Conservation (phyloP, 169 alveolate species). For the Plasmodium chabaudi region DNA sequence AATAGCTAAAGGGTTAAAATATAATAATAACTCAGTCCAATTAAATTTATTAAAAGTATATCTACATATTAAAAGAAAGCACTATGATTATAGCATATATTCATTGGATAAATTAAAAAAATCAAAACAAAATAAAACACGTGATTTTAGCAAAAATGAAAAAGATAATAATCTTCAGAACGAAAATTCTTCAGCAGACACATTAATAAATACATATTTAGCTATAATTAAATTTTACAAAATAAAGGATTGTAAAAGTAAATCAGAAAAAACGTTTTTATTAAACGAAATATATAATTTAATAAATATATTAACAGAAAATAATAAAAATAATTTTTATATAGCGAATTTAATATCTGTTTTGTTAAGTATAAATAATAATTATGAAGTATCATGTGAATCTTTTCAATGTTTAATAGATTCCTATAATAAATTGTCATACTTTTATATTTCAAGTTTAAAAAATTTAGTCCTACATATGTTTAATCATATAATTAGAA, state of each 20-base stretch:
- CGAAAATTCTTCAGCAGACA: background rate
- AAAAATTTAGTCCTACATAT: conserved; percentile 36
- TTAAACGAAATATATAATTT: conserved; percentile 35
- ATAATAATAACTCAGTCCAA: conserved; percentile 23
- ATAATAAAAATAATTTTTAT: conserved; percentile 41
- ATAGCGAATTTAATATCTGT: conserved; percentile 34
- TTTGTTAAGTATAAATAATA: conserved; percentile 41
- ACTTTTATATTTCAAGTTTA: conserved; percentile 14
- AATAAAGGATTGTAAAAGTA: conserved; percentile 35
- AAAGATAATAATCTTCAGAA: too few species aligned
- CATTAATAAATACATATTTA: conserved; percentile 39
- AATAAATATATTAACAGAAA: conserved; percentile 11
- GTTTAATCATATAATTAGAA: conserved; percentile 67
- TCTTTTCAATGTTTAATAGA: conserved; percentile 54
- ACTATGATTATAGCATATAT: conserved; percentile 68
- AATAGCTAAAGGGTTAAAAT: conserved; percentile 38
- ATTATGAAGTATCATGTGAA: conserved; percentile 49
- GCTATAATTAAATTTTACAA: conserved; percentile 45
- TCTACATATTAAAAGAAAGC: conserved; percentile 24
- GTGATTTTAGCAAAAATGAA: background rate
- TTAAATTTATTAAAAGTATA: conserved; percentile 38
- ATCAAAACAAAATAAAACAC: background rate
- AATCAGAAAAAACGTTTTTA: conserved; percentile 24
- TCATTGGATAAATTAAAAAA: conserved; percentile 36
- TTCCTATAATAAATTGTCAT: conserved; percentile 30